phyloP scores from a whole-genome alignment of 768 basidiomycete genomes.

The Phaffia australis region DNA sequence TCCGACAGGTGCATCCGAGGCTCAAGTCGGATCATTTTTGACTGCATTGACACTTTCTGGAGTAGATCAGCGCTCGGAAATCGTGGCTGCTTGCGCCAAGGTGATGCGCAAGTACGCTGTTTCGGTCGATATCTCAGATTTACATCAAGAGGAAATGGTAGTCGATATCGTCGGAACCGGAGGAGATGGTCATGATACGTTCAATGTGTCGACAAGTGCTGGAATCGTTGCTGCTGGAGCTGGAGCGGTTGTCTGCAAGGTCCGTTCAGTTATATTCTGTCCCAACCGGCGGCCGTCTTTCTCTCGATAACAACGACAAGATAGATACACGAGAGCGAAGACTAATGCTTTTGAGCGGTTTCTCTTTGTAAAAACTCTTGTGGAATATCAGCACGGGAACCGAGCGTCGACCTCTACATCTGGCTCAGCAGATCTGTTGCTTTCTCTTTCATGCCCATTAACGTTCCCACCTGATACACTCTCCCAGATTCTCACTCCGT shows the following conservation, averaged over 20 bases:
- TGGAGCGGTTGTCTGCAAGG: conserved; percentile 86
- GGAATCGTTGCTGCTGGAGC: conserved; percentile 89
- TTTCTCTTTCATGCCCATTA: conserved; percentile 61
- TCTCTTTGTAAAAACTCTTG: neutral
- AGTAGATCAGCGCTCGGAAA: conserved; percentile 62
- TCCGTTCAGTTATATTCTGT: conserved; percentile 35
- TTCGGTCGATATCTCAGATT: conserved; percentile 47
- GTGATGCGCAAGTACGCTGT: conserved; percentile 61
- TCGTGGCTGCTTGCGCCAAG: conserved; percentile 65
- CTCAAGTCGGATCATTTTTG: conserved; percentile 79
- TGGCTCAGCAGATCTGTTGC: conserved; percentile 83
- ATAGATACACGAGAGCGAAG: neutral
- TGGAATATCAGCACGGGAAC: conserved; percentile 63
- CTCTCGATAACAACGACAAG: neutral
- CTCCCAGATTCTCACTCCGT: conserved; percentile 45
- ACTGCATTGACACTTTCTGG: conserved; percentile 71
- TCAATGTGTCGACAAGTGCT: conserved; percentile 93
- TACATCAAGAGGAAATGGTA: conserved; percentile 27
- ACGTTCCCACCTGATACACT: conserved; percentile 49
- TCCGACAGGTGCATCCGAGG: conserved; percentile 32
- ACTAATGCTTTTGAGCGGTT: conserved; percentile 1
- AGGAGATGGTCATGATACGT: conserved; percentile 89
- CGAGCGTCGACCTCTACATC: conserved; percentile 83
- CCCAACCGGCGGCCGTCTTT: neutral
- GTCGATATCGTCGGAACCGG: conserved; percentile 88